phyloP scores from a whole-genome alignment of 306 rosid genomes.

The Astragalus glycyphyllos region DNA sequence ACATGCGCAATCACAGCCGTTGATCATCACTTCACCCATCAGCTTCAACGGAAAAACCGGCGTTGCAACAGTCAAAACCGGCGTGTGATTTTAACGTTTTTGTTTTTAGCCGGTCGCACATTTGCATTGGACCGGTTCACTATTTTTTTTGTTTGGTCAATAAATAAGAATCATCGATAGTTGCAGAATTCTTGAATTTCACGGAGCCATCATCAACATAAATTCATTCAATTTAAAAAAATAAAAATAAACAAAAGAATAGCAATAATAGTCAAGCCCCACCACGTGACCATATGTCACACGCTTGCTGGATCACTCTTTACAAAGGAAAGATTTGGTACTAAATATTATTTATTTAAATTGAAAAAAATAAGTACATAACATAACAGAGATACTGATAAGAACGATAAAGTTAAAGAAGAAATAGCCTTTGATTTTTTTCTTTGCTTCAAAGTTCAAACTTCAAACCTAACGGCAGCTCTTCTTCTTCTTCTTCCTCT shows the following conservation, averaged over 20 bases:
- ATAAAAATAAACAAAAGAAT: neutral
- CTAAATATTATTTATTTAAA: slow-evolving; percentile 9
- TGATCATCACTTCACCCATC: neutral
- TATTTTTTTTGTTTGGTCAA: slow-evolving; percentile 34
- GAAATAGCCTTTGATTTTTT: slow-evolving; percentile 53
- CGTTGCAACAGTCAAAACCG: slow-evolving; percentile 63
- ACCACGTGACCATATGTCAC: slow-evolving; percentile 56
- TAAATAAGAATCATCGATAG: slow-evolving; percentile 41
- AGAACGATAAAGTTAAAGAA: slow-evolving; percentile 20
- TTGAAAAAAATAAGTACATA: slow-evolving; percentile 28
- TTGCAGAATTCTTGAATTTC: slow-evolving; percentile 37
- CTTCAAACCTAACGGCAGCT: slow-evolving; percentile 43
- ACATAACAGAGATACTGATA: slow-evolving; percentile 24
- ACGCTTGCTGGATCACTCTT: slow-evolving; percentile 38
- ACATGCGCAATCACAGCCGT: slow-evolving; percentile 31
- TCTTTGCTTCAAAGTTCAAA: slow-evolving; percentile 47
- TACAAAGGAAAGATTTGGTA: slow-evolving; percentile 10
- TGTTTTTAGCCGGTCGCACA: slow-evolving; percentile 29
- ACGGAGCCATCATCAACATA: slow-evolving; percentile 45
- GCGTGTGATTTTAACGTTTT: slow-evolving; percentile 54
- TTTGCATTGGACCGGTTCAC: slow-evolving; percentile 39
- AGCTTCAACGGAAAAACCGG: neutral
- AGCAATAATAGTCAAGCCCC: slow-evolving; percentile 59
- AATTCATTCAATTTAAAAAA: slow-evolving; percentile 3
- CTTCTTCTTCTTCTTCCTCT: slow-evolving; percentile 27